Evolutionary conservation across 1,284 basidiomycete genomes (phyloP).

Genomic region (Porodaedalea pini): DNA sequence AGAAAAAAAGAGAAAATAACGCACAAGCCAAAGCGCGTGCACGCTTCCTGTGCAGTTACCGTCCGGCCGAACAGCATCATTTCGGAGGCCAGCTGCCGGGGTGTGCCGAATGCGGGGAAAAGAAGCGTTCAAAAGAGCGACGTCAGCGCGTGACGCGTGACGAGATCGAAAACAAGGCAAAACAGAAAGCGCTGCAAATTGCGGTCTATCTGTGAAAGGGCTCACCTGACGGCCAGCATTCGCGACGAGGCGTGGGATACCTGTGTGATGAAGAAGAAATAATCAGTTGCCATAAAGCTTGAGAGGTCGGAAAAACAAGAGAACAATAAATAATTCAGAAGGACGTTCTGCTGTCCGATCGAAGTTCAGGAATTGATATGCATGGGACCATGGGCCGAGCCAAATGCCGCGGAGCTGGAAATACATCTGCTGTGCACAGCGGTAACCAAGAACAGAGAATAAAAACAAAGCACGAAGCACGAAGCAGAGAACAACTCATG

Average conservation of each 20-base stretch:
- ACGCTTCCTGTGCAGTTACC: constrained; percentile 65
- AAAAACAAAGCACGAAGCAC: background rate
- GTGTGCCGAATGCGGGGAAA: background rate
- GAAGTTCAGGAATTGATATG: background rate
- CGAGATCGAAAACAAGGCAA: background rate
- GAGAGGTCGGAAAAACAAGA: background rate
- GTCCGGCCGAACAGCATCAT: constrained; percentile 70
- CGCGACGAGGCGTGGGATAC: constrained; percentile 33
- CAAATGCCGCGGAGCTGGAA: background rate
- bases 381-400: background rate
- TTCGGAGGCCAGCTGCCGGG: constrained; percentile 67
- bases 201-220: too few species aligned
- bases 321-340: constrained; percentile 1
- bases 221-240: constrained; percentile 67
- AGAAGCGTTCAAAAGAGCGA: background rate
- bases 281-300: background rate
- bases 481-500: background rate
- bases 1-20: constrained; percentile 29
- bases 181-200: too few species aligned
- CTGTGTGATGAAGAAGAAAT: background rate
- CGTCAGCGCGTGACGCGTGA: background rate
- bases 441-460: background rate
- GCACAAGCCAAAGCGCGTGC: constrained; percentile 72
- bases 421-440: background rate
- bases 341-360: background rate